Conservation (phyloP, 202 grass and related monocot species). For the Setaria viridis region DNA sequence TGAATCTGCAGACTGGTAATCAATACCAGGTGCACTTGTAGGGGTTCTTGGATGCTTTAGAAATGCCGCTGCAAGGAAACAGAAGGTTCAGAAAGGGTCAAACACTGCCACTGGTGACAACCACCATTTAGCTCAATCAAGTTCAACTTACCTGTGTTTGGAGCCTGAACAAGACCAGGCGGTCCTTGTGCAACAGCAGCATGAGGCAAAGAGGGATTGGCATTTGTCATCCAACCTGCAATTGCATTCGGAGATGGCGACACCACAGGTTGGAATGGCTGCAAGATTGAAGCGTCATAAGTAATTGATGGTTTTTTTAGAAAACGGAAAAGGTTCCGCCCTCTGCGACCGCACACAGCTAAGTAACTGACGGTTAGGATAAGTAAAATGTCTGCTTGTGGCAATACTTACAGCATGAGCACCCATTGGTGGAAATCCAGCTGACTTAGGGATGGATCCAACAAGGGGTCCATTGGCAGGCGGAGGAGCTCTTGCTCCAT, state of each 20-base stretch:
- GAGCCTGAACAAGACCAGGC: slow-evolving; percentile 80
- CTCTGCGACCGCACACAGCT: too few relatives aligned
- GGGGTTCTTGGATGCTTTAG: slow-evolving; percentile 93
- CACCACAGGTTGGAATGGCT: slow-evolving; percentile 96
- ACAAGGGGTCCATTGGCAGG: slow-evolving; percentile 90
- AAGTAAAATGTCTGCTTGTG: slow-evolving; percentile 12
- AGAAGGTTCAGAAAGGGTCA: slow-evolving; percentile 37
- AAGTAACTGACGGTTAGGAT: neutral
- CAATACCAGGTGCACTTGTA: slow-evolving; percentile 81
- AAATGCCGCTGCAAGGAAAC: slow-evolving; percentile 80
- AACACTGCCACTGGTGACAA: slow-evolving; percentile 26
- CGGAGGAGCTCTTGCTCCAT: slow-evolving; percentile 85
- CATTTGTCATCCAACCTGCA: slow-evolving; percentile 98
- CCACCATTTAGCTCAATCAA: slow-evolving; percentile 33
- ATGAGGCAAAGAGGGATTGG: slow-evolving; percentile 86
- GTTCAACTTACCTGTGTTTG: slow-evolving; percentile 74
- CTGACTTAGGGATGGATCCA: slow-evolving; percentile 93
- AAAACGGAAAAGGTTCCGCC: too few relatives aligned
- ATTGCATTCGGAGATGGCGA: slow-evolving; percentile 92
- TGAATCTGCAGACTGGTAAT: slow-evolving; percentile 98
- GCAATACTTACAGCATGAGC: slow-evolving; percentile 83
- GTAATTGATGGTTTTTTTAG: neutral
- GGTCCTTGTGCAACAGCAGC: slow-evolving; percentile 84
- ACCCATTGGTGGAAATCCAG: slow-evolving; percentile 96
- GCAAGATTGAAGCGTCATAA: slow-evolving; percentile 45